These are phyloP conservation scores for Fusarium begoniae DNA, from an alignment of 2,329 filamentous ascomycete species.

Conservation along the genomic window DNA sequence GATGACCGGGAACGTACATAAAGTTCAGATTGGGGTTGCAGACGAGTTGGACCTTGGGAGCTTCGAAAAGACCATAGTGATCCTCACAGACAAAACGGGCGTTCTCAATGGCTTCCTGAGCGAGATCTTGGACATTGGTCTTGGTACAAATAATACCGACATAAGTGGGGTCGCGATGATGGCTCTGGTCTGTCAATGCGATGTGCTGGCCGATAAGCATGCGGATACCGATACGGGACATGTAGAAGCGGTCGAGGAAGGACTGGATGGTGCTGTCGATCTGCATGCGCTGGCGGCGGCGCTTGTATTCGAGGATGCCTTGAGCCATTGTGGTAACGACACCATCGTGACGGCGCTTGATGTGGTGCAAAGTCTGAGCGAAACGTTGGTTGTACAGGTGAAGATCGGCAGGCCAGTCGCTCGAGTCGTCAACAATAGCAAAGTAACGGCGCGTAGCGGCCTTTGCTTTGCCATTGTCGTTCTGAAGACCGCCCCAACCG, in stretches of 20 bases:
- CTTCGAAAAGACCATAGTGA: slow-evolving; percentile 96
- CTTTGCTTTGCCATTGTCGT: slow-evolving; percentile 57
- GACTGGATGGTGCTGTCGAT: slow-evolving; percentile 98
- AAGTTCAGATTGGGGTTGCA: slow-evolving; percentile 95
- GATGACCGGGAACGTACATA: slow-evolving; percentile 99
- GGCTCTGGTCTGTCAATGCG: slow-evolving; percentile 91
- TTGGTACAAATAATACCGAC: slow-evolving; percentile 99
- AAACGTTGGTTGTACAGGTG: slow-evolving; percentile 95
- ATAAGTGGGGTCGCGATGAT: slow-evolving; percentile 89
- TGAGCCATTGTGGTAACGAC: slow-evolving; percentile 98
- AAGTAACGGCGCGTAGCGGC: slow-evolving; percentile 75
- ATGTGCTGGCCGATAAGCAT: slow-evolving; percentile 99
- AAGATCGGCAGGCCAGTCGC: slow-evolving; percentile 92
- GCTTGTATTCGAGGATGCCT: slow-evolving; percentile 98
- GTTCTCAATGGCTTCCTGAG: slow-evolving; percentile 97
- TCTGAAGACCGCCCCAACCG: slow-evolving; percentile 60
- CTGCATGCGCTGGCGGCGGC: slow-evolving; percentile 94
- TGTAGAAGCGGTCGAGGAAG: slow-evolving; percentile 99
- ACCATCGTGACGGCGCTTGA: slow-evolving; percentile 95
- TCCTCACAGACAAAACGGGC: slow-evolving; percentile 99
- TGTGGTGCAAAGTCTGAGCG: slow-evolving; percentile 86
- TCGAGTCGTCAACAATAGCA: slow-evolving; percentile 86
- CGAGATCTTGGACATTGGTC: slow-evolving; percentile 94
- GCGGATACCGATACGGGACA: slow-evolving; percentile 98
- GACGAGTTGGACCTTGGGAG: slow-evolving; percentile 94